Percentiles rank a stretch among this genome's conserved stretches.
Evolutionary conservation across 345 rosid genomes (phyloP).

Genomic region (Bruguiera parviflora): DNA sequence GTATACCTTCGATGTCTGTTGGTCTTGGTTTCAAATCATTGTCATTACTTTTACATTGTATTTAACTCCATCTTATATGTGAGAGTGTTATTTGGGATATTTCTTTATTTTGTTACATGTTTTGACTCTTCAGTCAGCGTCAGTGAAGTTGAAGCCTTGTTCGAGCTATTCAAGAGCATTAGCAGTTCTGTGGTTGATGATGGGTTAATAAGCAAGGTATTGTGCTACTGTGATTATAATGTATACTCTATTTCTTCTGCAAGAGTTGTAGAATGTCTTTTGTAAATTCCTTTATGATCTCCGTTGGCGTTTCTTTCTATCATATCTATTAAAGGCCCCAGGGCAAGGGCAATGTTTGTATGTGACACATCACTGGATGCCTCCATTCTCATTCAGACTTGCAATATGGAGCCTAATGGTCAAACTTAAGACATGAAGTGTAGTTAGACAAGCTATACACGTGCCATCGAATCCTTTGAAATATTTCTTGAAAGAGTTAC

Average conservation of each 20-base stretch:
- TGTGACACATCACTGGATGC: too few relatives aligned
- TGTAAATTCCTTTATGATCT: not conserved
- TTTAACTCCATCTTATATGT: too few relatives aligned
- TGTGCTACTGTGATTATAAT: not conserved
- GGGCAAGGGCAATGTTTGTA: too few relatives aligned
- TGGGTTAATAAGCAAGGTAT: conserved; percentile 94
- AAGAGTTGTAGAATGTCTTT: not conserved
- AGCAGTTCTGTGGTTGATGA: conserved; percentile 94
- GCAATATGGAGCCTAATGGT: too few relatives aligned
- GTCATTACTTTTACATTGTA: not conserved
- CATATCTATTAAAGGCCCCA: not conserved
- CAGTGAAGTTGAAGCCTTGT: conserved; percentile 98
- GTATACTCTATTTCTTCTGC: not conserved
- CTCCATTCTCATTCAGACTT: too few relatives aligned
- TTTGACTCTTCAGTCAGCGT: conserved; percentile 71
- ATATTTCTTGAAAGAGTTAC: too few relatives aligned
- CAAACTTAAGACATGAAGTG: too few relatives aligned
- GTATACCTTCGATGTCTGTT: not conserved
- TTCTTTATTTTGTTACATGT: not conserved
- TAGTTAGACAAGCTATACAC: too few relatives aligned
- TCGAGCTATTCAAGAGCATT: conserved; percentile 94
- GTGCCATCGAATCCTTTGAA: too few relatives aligned
- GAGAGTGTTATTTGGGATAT: not conserved
- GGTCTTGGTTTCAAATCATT: not conserved
- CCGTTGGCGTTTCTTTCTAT: not conserved